Evolutionary conservation across 164 flowering plant species (phyloP), one percentile per base, ranked within the genome.

Genomic region (Magnolia sinica): DNA sequence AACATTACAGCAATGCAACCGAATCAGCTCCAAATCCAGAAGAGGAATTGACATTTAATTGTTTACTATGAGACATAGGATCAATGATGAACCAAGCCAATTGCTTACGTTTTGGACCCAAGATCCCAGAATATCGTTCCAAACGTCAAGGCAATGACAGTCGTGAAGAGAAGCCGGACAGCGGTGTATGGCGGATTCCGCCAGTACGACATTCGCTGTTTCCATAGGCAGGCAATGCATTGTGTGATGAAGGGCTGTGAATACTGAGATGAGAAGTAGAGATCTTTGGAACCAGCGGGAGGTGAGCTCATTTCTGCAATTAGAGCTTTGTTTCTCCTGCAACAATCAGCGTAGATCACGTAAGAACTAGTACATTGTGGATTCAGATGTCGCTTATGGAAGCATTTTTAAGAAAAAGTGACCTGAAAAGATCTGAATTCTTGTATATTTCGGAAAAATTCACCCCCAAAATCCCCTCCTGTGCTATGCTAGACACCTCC

Each of bases 141-240:
- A 64, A 86, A 87, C 78, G 84, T 77, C 76, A 87, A 64, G 27
- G 88, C 90, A 7, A 86, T 82, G 70, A 85, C 24, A 29, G 82
- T 79, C 8, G 90, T 89, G 80, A 87, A 88, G 31, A 88, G 74
- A 74, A 85, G 73, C 73, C 92, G 78, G 29, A 87, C 86, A 16
- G 89, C 88, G 50, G 84, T 88, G 75, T 87, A 89, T 24, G 81
- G 78, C 20, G 90, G 87, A 66, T 88, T 89, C 4, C 88, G 83
- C 92, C 90, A 87, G 68, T 87, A 87, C 20, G 90, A 85, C 82
- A 67, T 51, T 59, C 79, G 79, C 66, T 84, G 89, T 76, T 89
- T 89, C 88, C 88, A 89, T 14, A 89, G 76, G 85, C 92, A 87
- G 10, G 89, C 90, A 9, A 76, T 11, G 79, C 88, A 89, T 52